These are phyloP conservation scores for Tolypocladium guangdongense DNA, from an alignment of 2,329 filamentous ascomycete genomes.

Conservation along the genomic window DNA sequence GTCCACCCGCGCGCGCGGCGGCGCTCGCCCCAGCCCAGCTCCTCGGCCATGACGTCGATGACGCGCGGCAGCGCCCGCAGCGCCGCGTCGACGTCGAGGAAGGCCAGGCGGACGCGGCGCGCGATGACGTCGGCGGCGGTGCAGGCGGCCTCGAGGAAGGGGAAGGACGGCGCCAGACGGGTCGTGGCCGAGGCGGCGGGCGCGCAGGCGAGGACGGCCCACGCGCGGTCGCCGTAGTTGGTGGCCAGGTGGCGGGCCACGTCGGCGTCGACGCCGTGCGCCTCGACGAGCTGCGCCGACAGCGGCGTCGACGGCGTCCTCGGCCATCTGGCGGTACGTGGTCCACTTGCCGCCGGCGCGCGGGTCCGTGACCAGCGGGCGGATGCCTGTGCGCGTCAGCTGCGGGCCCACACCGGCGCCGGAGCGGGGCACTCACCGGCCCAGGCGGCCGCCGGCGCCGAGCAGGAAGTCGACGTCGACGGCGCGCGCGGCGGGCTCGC, in stretches of 20 bases:
- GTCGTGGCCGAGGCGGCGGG: constrained; percentile 43
- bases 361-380: constrained; percentile 70
- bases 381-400: constrained; percentile 38
- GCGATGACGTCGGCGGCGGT: constrained; percentile 62
- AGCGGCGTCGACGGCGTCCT: constrained; percentile 57
- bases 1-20: constrained; percentile 46
- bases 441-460: constrained; percentile 62
- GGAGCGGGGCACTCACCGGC: constrained; percentile 45
- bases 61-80: constrained; percentile 57
- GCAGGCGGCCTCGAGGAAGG: constrained; percentile 64
- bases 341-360: constrained; percentile 84
- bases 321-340: constrained; percentile 80
- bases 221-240: constrained; percentile 48
- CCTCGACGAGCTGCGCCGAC: constrained; percentile 25
- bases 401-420: neutral
- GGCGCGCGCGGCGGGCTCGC: constrained; percentile 61
- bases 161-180: constrained; percentile 54
- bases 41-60: constrained; percentile 62
- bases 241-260: constrained; percentile 30
- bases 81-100: constrained; percentile 62
- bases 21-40: constrained; percentile 51
- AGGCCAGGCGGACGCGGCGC: constrained; percentile 61
- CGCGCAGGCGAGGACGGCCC: constrained; percentile 49
- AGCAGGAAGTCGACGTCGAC: constrained; percentile 77
- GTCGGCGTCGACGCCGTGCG: constrained; percentile 21